Evolutionary conservation across 2,329 filamentous ascomycete genomes (phyloP), one percentile per base, ranked within the genome.

Genomic region (Elsinoe batatas): DNA sequence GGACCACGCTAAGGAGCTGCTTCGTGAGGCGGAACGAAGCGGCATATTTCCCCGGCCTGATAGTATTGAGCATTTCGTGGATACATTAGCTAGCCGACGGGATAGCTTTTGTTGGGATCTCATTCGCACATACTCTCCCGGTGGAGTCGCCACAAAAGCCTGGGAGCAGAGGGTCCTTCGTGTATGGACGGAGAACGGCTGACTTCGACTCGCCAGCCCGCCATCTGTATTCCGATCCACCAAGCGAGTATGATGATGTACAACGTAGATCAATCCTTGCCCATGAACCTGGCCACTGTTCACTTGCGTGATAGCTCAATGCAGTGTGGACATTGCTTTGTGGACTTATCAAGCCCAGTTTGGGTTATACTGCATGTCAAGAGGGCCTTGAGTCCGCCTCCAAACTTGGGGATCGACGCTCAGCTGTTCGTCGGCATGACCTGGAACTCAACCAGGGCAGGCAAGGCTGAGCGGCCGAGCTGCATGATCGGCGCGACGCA

Each of bases 91-190:
- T 26, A 15, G 33, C 18, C 12, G 18, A 17, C 32, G 47, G 47
- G 47, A 51, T 26, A 32, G 32, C n/a, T 37, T 37, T 20, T 51
- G 47, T 18, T 51, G 47, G 47, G 47, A 51, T 22, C 17, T 51
- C 6, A 33, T 51, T 13, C 47, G 47, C 15, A 51, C 1, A 18
- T 51, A 37, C 32, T 51, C 47, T 2, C 12, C 18, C 11, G 33
- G 47, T 15, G 47, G 32, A 38, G 47, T 22, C 3, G 18, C 18
- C n/a, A 26, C 12, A 6, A 36, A 12, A 4, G 15, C 26, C 15
- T 51, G 47, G 47, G 35, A 36, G 33, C 17, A 37, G 7, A 35
- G 32, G 32, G 33, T 38, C 15, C 32, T 15, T 13, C 32, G 32
- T 15, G 15, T 51, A 20, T 51, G 47, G 47, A 15, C 40, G 22